phyloP scores from a whole-genome alignment of 2,329 filamentous ascomycete species.

The Colletotrichum echinochloae region DNA sequence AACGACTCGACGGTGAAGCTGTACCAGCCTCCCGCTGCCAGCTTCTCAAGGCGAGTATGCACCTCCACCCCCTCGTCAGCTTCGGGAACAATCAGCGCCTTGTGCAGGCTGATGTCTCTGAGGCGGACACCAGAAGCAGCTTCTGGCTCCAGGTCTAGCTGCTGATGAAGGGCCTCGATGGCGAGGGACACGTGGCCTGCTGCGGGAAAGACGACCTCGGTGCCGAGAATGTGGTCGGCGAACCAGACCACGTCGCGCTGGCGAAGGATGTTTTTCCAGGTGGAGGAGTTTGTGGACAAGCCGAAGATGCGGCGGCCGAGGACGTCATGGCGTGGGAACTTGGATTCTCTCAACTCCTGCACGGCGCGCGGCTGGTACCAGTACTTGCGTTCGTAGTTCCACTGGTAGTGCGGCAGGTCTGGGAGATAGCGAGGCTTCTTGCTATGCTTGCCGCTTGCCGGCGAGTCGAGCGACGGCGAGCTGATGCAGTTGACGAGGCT shows the following conservation, averaged over 20 bases:
- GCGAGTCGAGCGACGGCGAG: not conserved
- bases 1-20: not conserved
- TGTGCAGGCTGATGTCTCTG: not conserved
- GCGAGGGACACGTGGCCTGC: conserved; percentile 14
- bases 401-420: conserved; percentile 20
- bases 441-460: not conserved
- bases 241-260: conserved; percentile 50
- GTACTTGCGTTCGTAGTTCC: conserved; percentile 19
- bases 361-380: conserved; percentile 11
- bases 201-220: conserved; percentile 53
- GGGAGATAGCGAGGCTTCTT: not conserved
- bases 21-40: not conserved
- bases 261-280: conserved; percentile 1
- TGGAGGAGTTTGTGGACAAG: conserved; percentile 1
- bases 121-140: not conserved
- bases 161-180: conserved; percentile 9
- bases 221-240: conserved; percentile 56
- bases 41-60: not conserved
- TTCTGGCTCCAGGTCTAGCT: not conserved
- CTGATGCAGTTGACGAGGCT: not conserved
- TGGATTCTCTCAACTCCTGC: not conserved
- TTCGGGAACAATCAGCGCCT: conserved; percentile 4
- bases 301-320: conserved; percentile 12
- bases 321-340: conserved; percentile 17
- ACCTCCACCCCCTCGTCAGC: not conserved